Evolutionary conservation across 1,284 basidiomycete genomes (phyloP), one percentile per base, ranked within the genome.

Genomic region (Pseudozyma flocculosa): DNA sequence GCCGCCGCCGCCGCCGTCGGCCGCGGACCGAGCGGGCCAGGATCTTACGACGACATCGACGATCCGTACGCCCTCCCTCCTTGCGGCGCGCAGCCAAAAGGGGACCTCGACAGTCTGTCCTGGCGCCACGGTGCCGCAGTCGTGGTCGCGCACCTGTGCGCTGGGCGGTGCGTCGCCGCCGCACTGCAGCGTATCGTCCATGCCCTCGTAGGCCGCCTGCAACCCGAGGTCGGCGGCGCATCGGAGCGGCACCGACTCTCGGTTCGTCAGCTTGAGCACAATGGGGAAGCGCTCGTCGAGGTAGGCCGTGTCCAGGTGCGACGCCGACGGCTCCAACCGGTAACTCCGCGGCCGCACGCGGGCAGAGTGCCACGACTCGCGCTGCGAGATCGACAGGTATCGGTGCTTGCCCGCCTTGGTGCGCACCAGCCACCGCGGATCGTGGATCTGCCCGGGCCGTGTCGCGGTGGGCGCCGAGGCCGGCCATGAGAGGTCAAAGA

Each of bases 131-230:
- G 48, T 30, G 56, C 34, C 54, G 40, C 49, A 2, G 51, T 26
- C 42, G 24, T 15, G 37, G n/a, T 29, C 40, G 53, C 54, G 14
- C 13, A 36, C 24, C 13, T 32, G 4, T n/a, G 45, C 2, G 44
- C 47, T 2, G 41, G 49, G 13, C 34, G 50, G 15, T 53, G 40
- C n/a, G 4, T n/a, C 5, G 22, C 45, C 39, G 39, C 42, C 47
- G 13, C 23, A n/a, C 14, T n/a, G 26, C 42, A 56, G 50, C 5
- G 45, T 45, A 14, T 63, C 61, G 8, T 4, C 24, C 7, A 55
- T 47, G 2, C 59, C 55, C 14, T 63, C 60, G 40, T 58, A 68
- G 37, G 48, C 44, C 17, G 60, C 54, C 21, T 59, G 56, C 23
- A 64, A 30, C 4, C 17, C 15, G 11, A 51, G 53, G 36, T 68